Evolutionary conservation across 1,284 basidiomycete genomes (phyloP), one percentile per base, ranked within the genome.

Genomic region (Uromyces viciae-fabae): DNA sequence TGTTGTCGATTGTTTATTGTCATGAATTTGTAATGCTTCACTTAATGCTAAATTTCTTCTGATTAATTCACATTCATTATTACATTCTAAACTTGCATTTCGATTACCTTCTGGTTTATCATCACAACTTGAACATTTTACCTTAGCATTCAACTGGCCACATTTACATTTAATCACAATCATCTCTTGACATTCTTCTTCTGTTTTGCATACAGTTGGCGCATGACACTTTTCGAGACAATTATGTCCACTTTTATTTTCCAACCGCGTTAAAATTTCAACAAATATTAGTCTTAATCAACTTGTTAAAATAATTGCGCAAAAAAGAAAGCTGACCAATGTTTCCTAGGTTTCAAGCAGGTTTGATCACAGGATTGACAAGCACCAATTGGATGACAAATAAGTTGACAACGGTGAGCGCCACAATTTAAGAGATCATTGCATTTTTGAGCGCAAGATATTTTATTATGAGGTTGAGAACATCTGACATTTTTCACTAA

Each of bases 391-490:
- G 68, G 40, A 46, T 79, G 77, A 43, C 77, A 79, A 43, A 22
- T 36, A 54, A 40, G 62, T 28, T n/a, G 36, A 31, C 77, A 79
- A 19, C 77, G 52, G 72, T 79, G 77, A 33, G 77, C 77, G 8
- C 77, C 77, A 72, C 77, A 79, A 33, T n/a, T 40, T 42, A 79
- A 62, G 15, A 79, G 40, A 43, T 49, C 62, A n/a, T 71, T 68
- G 28, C 77, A 79, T 5, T 54, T 72, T 15, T 52, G 31, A 49
- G 68, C 77, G 62, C 77, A 79, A 38, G 58, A 46, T n/a, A 72
- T 68, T 69, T 71, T 79, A n/a, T n/a, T n/a, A n/a, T n/a, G n/a
- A 33, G 52, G 77, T 38, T 79, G 77, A n/a, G 77, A 79, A 33
- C 77, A 79, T 25, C 77, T 52, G 40, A 79, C 68, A 58, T 79